A percentile compares a stretch with the other conserved stretches of the same genome.
phyloP scores from a whole-genome alignment of 495 filamentous ascomycete genomes.

The Neurospora sp. region DNA sequence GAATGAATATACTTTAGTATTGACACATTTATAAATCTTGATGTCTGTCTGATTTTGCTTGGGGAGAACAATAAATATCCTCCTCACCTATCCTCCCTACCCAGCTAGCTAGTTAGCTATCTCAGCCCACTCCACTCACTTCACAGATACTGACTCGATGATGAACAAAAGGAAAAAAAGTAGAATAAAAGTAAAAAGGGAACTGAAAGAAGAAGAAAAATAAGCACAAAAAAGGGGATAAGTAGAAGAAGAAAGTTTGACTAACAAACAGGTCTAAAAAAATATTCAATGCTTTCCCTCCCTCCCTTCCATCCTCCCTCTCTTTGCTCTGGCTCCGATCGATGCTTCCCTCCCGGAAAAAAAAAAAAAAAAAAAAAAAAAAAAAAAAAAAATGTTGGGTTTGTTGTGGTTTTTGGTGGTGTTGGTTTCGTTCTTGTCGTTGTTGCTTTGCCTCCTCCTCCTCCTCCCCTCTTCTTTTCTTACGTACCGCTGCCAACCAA shows the following conservation, averaged over 20 bases:
- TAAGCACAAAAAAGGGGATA: neutral
- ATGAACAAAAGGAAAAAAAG: constrained; percentile 7
- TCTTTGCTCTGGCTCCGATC: neutral
- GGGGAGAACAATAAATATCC: constrained; percentile 7
- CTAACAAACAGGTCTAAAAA: neutral
- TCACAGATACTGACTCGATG: constrained; percentile 1
- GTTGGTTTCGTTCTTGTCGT: neutral
- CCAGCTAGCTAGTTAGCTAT: constrained; percentile 11
- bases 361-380: constrained; percentile 1
- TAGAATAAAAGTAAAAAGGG: constrained; percentile 10
- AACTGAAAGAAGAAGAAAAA: constrained; percentile 1
- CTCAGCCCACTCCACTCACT: constrained; percentile 12
- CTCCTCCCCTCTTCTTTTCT: neutral
- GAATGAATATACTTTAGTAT: neutral
- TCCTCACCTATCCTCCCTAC: constrained; percentile 11
- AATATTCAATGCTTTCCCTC: neutral
- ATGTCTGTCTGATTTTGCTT: neutral
- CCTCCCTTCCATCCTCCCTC: neutral
- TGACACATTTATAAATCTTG: neutral
- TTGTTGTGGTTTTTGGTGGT: neutral
- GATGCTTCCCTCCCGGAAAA: neutral
- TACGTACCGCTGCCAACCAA: neutral
- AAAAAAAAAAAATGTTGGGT: neutral
- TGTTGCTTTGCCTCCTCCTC: neutral
- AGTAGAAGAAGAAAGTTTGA: neutral